These are phyloP conservation scores for Drosera capensis DNA, from an alignment of 148 eudicot genomes.

Conservation along the genomic window DNA sequence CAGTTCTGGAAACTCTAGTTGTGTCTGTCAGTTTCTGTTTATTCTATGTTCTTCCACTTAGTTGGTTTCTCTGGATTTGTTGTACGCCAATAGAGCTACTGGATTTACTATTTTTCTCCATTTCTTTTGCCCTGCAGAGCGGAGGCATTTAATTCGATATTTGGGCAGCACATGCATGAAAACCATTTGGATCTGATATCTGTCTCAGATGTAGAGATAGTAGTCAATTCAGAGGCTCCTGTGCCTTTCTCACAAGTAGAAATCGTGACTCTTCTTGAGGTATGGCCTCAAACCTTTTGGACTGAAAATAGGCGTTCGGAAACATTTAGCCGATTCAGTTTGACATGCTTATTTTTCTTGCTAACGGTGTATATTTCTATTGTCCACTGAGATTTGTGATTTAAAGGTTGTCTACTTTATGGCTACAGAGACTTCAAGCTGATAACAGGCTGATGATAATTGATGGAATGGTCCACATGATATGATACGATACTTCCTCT, in stretches of 20 bases:
- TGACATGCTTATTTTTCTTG: neutral
- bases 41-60: neutral
- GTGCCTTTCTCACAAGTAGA: conserved; percentile 50
- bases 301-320: neutral
- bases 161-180: conserved; percentile 72
- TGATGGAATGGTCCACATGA: conserved; percentile 29
- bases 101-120: neutral
- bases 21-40: neutral
- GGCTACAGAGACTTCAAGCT: conserved; percentile 34
- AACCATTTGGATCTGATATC: conserved; percentile 66
- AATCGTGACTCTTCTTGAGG: conserved; percentile 58
- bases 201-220: conserved; percentile 51
- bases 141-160: conserved; percentile 50
- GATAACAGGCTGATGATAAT: conserved; percentile 35
- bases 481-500: conserved; percentile 37
- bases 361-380: no score
- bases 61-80: neutral
- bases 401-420: neutral
- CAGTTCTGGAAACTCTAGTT: neutral
- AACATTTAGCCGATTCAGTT: no score
- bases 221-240: conserved; percentile 50
- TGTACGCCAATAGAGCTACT: no score
- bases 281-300: conserved; percentile 6
- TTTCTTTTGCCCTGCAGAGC: conserved; percentile 29
- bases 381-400: conserved; percentile 1